Conservation (phyloP, 768 basidiomycete species). For the Mycena belliarum region DNA sequence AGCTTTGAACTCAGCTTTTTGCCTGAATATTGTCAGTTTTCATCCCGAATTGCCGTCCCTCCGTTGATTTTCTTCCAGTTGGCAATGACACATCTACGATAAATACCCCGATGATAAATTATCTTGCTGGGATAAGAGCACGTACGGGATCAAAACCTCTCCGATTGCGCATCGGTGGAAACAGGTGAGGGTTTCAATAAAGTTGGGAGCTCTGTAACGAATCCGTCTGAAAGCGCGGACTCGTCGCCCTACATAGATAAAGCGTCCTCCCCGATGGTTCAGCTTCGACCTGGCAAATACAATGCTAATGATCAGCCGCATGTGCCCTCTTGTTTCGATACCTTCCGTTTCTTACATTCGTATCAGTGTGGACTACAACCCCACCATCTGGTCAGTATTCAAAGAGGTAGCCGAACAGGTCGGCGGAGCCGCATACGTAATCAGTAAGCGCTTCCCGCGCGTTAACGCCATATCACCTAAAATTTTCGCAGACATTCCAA, state of each 20-base stretch:
- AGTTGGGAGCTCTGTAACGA: background rate
- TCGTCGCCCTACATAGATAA: constrained; percentile 42
- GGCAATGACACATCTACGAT: constrained; percentile 54
- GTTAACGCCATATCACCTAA: background rate
- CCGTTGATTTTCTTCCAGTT: constrained; percentile 32
- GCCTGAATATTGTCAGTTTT: constrained; percentile 50
- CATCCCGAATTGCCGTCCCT: background rate
- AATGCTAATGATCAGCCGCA: constrained; percentile 46
- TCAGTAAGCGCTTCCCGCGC: constrained; percentile 26
- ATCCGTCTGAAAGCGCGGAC: constrained; percentile 30
- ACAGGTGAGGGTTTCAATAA: constrained; percentile 23
- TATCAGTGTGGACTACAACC: constrained; percentile 42
- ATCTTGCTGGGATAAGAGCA: constrained; percentile 53
- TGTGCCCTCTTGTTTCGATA: background rate
- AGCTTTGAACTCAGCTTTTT: constrained; percentile 66
- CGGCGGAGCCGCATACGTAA: constrained; percentile 30
- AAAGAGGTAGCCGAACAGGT: constrained; percentile 36
- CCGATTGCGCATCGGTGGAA: constrained; percentile 53
- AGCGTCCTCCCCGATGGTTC: constrained; percentile 44
- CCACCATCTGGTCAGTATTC: constrained; percentile 48
- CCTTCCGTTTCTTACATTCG: too few species aligned
- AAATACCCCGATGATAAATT: constrained; percentile 56
- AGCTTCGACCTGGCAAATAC: constrained; percentile 33
- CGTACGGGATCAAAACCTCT: constrained; percentile 45
- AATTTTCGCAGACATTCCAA: constrained; percentile 18